Percentiles rank a stretch among this genome's conserved stretches.
Evolutionary conservation across 176 grass and related monocot species (phyloP).

Genomic region (Oryza glumipatula): DNA sequence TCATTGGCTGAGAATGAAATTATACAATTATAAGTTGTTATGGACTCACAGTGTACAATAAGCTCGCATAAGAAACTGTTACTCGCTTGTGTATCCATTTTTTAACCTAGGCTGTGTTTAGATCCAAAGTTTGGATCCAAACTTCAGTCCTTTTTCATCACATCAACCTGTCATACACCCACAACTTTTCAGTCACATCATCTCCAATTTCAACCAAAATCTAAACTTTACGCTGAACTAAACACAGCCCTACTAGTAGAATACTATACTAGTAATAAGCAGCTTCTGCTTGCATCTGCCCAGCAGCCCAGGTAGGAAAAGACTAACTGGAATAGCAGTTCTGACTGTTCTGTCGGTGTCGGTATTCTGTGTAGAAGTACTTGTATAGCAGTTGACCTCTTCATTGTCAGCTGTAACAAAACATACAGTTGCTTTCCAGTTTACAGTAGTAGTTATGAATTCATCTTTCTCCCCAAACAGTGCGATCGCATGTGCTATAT

Average conservation of each 20-base stretch:
- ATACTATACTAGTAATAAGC: neutral
- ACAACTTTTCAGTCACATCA: too few species aligned
- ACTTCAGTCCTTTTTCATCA: too few species aligned
- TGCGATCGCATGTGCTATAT: neutral
- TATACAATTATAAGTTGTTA: neutral
- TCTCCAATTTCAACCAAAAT: too few species aligned
- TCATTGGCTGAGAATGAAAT: neutral
- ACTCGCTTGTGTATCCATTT: slow-evolving; percentile 10
- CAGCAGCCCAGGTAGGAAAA: slow-evolving; percentile 16
- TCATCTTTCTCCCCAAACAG: neutral
- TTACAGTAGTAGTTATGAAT: neutral
- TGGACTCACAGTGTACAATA: slow-evolving; percentile 11
- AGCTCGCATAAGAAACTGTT: slow-evolving; percentile 15
- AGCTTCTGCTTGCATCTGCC: slow-evolving; percentile 15
- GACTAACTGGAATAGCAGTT: neutral
- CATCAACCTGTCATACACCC: too few species aligned
- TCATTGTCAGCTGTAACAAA: neutral
- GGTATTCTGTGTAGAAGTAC: neutral
- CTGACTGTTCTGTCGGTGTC: neutral
- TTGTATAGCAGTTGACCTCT: neutral
- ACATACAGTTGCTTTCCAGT: neutral
- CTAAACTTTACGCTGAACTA: too few species aligned
- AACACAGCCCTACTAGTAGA: too few species aligned
- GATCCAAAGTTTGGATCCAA: too few species aligned
- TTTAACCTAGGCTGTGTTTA: neutral